Evolutionary conservation across 2,329 filamentous ascomycete genomes (phyloP).

Genomic region (Metarhizium guizhouense): DNA sequence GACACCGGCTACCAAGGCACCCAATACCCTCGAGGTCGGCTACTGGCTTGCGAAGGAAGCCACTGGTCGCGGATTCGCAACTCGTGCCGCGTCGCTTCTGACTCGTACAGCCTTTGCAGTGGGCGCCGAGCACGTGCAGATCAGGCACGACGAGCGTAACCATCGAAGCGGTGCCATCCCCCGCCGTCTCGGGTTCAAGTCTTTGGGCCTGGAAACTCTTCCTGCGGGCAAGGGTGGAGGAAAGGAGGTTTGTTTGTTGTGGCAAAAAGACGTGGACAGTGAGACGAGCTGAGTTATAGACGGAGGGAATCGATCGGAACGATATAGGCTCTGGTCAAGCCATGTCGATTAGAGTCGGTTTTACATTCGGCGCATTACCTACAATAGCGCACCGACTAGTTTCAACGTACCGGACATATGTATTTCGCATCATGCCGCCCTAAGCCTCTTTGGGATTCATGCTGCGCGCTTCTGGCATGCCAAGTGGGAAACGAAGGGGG

Average conservation of each 20-base stretch:
- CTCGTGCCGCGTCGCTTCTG: slow-evolving; percentile 8
- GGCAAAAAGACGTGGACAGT: background rate
- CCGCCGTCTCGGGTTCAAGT: slow-evolving; percentile 6
- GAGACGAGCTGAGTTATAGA: background rate
- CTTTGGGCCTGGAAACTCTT: background rate
- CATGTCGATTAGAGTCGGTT: too few relatives aligned
- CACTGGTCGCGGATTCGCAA: slow-evolving; percentile 12
- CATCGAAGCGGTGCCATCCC: slow-evolving; percentile 7
- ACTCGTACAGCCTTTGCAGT: slow-evolving; percentile 8
- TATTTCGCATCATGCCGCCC: too few relatives aligned
- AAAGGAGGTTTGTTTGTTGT: background rate
- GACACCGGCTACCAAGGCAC: background rate
- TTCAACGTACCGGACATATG: too few relatives aligned
- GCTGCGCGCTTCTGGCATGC: too few relatives aligned
- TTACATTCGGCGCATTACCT: too few relatives aligned
- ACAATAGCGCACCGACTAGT: too few relatives aligned
- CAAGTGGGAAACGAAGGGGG: too few relatives aligned
- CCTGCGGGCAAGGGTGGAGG: background rate
- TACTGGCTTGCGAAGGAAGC: slow-evolving; percentile 12
- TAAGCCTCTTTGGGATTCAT: too few relatives aligned
- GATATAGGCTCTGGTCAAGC: background rate
- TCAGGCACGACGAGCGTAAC: slow-evolving; percentile 9
- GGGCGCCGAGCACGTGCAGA: slow-evolving; percentile 9
- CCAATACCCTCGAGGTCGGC: slow-evolving; percentile 8
- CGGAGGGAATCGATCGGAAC: background rate